Percentiles rank a stretch among this genome's conserved stretches.
Conservation (phyloP, 345 rosid species). For the Salix purpurea region DNA sequence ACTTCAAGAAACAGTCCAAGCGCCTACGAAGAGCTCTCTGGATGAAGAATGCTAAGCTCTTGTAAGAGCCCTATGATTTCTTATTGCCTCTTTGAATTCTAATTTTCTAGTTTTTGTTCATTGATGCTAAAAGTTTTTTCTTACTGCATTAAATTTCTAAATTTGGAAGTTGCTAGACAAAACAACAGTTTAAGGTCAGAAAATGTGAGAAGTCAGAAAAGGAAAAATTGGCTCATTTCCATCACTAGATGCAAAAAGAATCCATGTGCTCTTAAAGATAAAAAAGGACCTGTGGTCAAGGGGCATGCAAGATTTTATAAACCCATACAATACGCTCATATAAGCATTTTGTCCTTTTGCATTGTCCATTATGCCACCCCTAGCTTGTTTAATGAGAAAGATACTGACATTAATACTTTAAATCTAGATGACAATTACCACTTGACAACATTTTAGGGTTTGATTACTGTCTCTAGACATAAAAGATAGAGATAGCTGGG, state of each 20-base stretch:
- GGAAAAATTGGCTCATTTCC: background rate
- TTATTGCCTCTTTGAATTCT: background rate
- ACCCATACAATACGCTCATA: background rate
- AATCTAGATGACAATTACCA: background rate
- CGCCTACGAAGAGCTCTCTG: constrained; percentile 86
- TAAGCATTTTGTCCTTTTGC: background rate
- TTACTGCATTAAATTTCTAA: background rate
- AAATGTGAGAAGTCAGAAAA: background rate
- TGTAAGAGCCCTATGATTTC: constrained; percentile 45
- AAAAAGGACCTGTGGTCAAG: background rate
- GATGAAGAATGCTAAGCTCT: constrained; percentile 95
- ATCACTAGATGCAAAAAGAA: background rate
- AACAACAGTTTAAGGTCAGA: background rate
- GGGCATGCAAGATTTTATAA: background rate
- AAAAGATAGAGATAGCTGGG: background rate
- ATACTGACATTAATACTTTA: background rate
- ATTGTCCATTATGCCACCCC: background rate
- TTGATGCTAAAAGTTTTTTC: background rate
- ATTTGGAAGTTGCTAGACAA: background rate
- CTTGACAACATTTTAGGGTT: background rate
- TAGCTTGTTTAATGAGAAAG: background rate
- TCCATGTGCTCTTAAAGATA: background rate
- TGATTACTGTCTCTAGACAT: too few species aligned
- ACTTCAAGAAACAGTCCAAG: constrained; percentile 93
- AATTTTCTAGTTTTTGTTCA: background rate